phyloP scores from a whole-genome alignment of 176 grass and related monocot genomes.

The Pharus latifolius region DNA sequence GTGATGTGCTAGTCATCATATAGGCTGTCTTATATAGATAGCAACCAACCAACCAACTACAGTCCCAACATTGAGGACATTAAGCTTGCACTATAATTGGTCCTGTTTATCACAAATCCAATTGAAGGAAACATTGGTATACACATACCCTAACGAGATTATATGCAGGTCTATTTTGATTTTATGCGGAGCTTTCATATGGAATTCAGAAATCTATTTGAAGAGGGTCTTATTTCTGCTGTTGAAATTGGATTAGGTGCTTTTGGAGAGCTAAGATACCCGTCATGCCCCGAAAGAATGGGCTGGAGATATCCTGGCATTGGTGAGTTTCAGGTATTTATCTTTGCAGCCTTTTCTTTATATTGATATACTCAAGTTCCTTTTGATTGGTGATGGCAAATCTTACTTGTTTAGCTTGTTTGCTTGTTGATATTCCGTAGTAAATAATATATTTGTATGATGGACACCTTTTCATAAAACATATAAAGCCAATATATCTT shows the following conservation, averaged over 20 bases:
- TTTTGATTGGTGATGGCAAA: too few relatives aligned
- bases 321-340: constrained; percentile 94
- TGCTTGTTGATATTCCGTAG: too few relatives aligned
- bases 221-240: constrained; percentile 69
- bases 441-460: too few relatives aligned
- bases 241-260: constrained; percentile 85
- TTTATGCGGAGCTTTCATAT: constrained; percentile 96
- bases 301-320: constrained; percentile 95
- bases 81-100: background rate
- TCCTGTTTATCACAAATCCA: constrained; percentile 4
- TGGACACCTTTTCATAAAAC: too few relatives aligned
- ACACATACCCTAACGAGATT: constrained; percentile 1
- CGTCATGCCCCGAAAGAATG: constrained; percentile 64
- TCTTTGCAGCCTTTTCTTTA: background rate
- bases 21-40: background rate
- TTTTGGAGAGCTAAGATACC: constrained; percentile 86
- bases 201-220: constrained; percentile 74
- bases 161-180: constrained; percentile 83
- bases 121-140: background rate
- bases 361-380: background rate
- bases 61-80: background rate
- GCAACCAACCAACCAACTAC: too few relatives aligned
- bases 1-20: background rate
- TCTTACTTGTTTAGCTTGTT: too few relatives aligned
- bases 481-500: too few relatives aligned